A percentile compares a stretch with the other conserved stretches of the same genome.
These are phyloP conservation scores for Hypoxylon sp. DNA, from an alignment of 2,329 filamentous ascomycete genomes.

Conservation along the genomic window DNA sequence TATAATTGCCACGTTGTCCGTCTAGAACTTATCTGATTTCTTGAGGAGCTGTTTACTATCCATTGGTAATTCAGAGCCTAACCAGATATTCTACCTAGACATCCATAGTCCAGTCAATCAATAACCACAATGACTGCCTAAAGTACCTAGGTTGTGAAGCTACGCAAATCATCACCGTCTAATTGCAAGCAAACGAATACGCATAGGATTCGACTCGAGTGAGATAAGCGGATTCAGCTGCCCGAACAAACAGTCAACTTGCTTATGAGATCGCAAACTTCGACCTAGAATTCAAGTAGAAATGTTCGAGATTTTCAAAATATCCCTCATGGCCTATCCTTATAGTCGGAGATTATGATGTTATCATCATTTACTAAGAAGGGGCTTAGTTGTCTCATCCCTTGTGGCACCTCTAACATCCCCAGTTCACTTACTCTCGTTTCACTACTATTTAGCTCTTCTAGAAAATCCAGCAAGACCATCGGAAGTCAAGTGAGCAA, in stretches of 20 bases:
- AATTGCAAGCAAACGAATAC: background rate
- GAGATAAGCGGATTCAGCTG: constrained; percentile 1
- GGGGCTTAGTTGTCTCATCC: constrained; percentile 19
- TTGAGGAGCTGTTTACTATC: background rate
- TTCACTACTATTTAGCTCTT: background rate
- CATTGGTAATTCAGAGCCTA: background rate
- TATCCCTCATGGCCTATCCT: background rate
- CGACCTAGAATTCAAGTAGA: background rate
- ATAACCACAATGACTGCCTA: background rate
- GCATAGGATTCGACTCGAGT: background rate
- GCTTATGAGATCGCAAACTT: background rate
- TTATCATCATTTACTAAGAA: constrained; percentile 13
- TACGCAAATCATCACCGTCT: background rate
- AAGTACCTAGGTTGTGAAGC: background rate
- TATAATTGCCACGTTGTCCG: background rate
- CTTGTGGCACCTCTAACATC: constrained; percentile 15
- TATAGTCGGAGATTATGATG: constrained; percentile 2
- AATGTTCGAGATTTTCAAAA: background rate
- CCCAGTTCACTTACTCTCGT: background rate
- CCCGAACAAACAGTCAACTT: constrained; percentile 11
- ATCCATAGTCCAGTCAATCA: background rate
- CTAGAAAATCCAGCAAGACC: background rate
- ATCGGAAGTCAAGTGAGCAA: constrained; percentile 8
- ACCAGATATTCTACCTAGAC: background rate
- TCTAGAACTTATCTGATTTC: background rate